Evolutionary conservation across 257 asterid species (phyloP).

Genomic region (Verbena officinalis): DNA sequence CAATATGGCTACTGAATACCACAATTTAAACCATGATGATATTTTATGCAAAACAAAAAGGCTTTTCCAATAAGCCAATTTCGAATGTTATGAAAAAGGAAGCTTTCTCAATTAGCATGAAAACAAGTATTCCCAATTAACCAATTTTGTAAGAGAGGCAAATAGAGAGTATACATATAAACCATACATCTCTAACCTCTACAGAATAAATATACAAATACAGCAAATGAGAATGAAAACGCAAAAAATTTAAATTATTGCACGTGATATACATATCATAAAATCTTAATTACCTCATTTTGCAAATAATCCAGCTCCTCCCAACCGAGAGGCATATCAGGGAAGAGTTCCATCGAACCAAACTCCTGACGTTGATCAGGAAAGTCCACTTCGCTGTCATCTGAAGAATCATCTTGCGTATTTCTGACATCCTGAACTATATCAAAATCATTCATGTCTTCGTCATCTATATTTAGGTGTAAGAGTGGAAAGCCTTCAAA

Average conservation of each 20-base stretch:
- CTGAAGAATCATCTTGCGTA: conserved; percentile 63
- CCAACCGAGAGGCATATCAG: conserved; percentile 54
- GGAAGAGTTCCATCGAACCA: conserved; percentile 41
- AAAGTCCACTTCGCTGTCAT: conserved; percentile 82
- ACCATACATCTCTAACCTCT: conserved; percentile 13
- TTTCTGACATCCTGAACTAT: conserved; percentile 45
- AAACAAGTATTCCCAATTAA: too few species aligned
- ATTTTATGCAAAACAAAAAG: too few species aligned
- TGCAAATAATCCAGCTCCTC: conserved; percentile 56
- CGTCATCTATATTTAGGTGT: conserved; percentile 46
- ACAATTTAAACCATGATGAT: conserved; percentile 12
- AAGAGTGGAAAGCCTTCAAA: conserved; percentile 43
- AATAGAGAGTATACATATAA: conserved; percentile 17
- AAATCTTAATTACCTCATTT: conserved; percentile 58
- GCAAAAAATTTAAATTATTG: background rate
- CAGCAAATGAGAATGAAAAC: conserved; percentile 12
- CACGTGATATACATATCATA: conserved; percentile 18
- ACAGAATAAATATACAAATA: conserved; percentile 1
- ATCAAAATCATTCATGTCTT: conserved; percentile 44
- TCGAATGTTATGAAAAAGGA: conserved; percentile 11
- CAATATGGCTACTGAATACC: conserved; percentile 24
- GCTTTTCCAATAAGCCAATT: too few species aligned
- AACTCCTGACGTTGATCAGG: conserved; percentile 45
- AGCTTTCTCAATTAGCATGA: conserved; percentile 7
- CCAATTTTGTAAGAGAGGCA: conserved; percentile 17